Conservation (phyloP, 108 stramenopile genomes). For the Skeletonema menzelii region DNA sequence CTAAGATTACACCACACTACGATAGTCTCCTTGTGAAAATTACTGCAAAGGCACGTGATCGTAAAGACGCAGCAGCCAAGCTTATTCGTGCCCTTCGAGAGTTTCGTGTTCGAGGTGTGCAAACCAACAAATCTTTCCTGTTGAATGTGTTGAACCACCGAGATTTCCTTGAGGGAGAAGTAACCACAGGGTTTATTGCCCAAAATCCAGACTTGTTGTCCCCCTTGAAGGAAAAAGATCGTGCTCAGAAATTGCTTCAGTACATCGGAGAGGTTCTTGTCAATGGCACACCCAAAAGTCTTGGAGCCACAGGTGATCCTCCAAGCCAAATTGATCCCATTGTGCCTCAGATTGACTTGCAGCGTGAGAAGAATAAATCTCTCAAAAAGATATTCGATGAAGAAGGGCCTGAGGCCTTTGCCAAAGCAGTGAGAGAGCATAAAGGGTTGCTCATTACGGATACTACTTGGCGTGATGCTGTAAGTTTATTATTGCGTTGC, state of each 20-base stretch:
- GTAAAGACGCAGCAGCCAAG: constrained; percentile 80
- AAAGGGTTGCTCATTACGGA: constrained; percentile 90
- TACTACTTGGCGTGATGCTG: constrained; percentile 97
- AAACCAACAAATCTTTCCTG: constrained; percentile 84
- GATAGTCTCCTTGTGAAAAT: constrained; percentile 85
- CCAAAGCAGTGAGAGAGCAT: constrained; percentile 87
- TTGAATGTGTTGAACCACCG: constrained; percentile 87
- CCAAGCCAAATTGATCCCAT: constrained; percentile 76
- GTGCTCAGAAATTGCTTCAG: constrained; percentile 76
- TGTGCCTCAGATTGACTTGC: constrained; percentile 47
- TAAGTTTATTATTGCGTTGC: neutral
- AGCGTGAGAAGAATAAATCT: constrained; percentile 44
- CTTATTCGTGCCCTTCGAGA: constrained; percentile 74
- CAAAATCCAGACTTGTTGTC: constrained; percentile 76
- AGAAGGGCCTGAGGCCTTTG: constrained; percentile 84
- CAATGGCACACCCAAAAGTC: constrained; percentile 88
- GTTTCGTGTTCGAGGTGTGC: constrained; percentile 91
- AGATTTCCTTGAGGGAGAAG: constrained; percentile 85
- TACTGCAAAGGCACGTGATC: constrained; percentile 82
- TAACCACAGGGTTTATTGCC: constrained; percentile 93
- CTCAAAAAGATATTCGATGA: constrained; percentile 59
- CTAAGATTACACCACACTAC: constrained; percentile 42
- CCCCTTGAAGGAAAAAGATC: constrained; percentile 81
- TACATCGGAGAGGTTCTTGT: constrained; percentile 91
- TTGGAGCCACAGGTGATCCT: constrained; percentile 87